Percentiles rank a stretch among this genome's conserved stretches.
phyloP scores from a whole-genome alignment of 1,284 basidiomycete species.

The Microbotryum intermedium region DNA sequence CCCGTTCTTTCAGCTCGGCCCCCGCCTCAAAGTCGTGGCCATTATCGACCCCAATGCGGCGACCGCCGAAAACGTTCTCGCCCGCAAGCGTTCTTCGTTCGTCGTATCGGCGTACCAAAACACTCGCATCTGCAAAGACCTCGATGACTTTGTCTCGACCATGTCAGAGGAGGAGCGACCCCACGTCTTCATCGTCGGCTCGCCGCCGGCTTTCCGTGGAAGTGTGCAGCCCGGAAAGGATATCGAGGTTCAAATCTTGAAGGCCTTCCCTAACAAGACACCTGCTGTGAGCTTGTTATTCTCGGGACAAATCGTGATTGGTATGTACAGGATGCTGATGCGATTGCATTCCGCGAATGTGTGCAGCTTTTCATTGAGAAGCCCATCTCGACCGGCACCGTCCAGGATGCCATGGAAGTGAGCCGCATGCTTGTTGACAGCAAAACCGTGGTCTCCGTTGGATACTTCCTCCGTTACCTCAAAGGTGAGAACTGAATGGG shows the following conservation, averaged over 20 bases:
- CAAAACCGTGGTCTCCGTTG: constrained; percentile 77
- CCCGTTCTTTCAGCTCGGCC: constrained; percentile 58
- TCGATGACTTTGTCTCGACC: constrained; percentile 72
- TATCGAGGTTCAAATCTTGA: constrained; percentile 81
- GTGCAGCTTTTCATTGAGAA: constrained; percentile 35
- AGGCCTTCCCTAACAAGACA: constrained; percentile 59
- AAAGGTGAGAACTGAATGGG: constrained; percentile 46
- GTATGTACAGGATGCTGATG: background rate
- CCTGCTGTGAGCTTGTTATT: constrained; percentile 10
- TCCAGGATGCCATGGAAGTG: constrained; percentile 45
- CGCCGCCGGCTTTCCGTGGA: constrained; percentile 88
- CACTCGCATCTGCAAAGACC: constrained; percentile 75
- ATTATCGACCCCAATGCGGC: constrained; percentile 83
- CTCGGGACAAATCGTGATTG: background rate
- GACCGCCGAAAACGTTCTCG: constrained; percentile 69
- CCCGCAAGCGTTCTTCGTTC: constrained; percentile 87
- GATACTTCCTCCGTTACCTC: constrained; percentile 84
- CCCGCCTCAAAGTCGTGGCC: constrained; percentile 88
- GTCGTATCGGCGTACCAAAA: constrained; percentile 87
- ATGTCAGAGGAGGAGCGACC: constrained; percentile 49
- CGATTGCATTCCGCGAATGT: background rate
- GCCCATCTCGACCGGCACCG: constrained; percentile 32
- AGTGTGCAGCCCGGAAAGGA: constrained; percentile 67
- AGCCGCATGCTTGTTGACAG: constrained; percentile 85
- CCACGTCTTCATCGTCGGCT: constrained; percentile 77